Percentiles rank a stretch among this genome's conserved stretches.
Conservation (phyloP, 1,139 yeast species). For the Pichia sp. region DNA sequence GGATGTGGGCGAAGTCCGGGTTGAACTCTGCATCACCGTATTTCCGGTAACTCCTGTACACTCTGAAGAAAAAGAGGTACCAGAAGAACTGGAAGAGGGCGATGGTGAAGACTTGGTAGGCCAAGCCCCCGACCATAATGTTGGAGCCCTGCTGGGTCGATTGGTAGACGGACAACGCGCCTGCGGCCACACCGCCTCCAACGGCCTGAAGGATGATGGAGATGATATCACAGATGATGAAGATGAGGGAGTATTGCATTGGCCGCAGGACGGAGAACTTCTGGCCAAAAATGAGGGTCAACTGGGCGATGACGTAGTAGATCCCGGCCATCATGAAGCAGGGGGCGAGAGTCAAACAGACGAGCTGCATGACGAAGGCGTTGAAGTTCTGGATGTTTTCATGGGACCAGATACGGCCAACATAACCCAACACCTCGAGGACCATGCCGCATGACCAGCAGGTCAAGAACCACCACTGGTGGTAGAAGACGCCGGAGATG, state of each 20-base stretch:
- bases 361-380: slow-evolving; percentile 60
- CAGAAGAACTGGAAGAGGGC: slow-evolving; percentile 54
- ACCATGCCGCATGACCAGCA: slow-evolving; percentile 58
- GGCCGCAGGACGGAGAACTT: slow-evolving; percentile 62
- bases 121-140: slow-evolving; percentile 79
- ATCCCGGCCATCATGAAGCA: slow-evolving; percentile 88
- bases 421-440: slow-evolving; percentile 68
- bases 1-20: slow-evolving; percentile 39
- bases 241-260: slow-evolving; percentile 67
- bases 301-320: slow-evolving; percentile 70
- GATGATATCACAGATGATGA: slow-evolving; percentile 29
- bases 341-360: slow-evolving; percentile 74
- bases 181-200: slow-evolving; percentile 69
- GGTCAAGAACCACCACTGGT: slow-evolving; percentile 71
- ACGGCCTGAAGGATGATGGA: slow-evolving; percentile 73
- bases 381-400: slow-evolving; percentile 37
- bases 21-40: slow-evolving; percentile 31
- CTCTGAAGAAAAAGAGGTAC: slow-evolving; percentile 46
- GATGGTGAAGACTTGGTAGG: slow-evolving; percentile 75
- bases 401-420: slow-evolving; percentile 51
- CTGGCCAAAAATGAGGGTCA: slow-evolving; percentile 66
- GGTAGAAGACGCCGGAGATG: slow-evolving; percentile 40
- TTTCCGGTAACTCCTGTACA: slow-evolving; percentile 34
- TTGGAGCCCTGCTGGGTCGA: slow-evolving; percentile 45
- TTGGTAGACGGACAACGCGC: slow-evolving; percentile 35